Percentiles rank a stretch among this genome's conserved stretches.
Evolutionary conservation across 73 alveolate species (phyloP).

Genomic region (Paramecium sonneborni): DNA sequence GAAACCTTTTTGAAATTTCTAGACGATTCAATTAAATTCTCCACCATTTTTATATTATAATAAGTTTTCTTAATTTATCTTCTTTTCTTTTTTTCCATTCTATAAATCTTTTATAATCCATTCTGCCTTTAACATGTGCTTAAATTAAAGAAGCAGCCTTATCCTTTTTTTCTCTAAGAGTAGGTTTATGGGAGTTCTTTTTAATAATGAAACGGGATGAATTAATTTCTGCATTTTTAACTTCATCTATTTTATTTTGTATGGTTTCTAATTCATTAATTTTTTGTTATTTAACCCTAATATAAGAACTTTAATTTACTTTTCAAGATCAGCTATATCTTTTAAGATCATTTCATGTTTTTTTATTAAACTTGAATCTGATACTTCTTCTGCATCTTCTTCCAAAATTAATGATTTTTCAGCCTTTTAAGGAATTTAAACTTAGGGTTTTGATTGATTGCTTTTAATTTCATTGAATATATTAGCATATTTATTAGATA

Average conservation of each 20-base stretch:
- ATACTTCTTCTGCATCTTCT: neutral
- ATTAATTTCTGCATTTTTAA: neutral
- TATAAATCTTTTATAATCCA: neutral
- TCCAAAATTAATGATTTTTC: neutral
- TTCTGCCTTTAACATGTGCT: neutral
- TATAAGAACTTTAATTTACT: neutral
- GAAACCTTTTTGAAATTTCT: neutral
- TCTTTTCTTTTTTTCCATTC: conserved; percentile 9
- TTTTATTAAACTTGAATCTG: neutral
- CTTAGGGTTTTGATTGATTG: neutral
- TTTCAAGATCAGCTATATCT: neutral
- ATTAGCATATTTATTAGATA: neutral
- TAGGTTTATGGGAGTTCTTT: neutral
- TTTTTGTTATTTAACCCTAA: neutral
- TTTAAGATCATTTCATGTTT: neutral
- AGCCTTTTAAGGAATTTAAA: neutral
- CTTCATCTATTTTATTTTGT: neutral
- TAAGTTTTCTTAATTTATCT: neutral
- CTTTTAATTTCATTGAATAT: neutral
- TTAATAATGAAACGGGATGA: neutral
- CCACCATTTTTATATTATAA: neutral
- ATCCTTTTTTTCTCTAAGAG: neutral
- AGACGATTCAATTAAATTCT: neutral
- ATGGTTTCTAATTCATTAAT: neutral
- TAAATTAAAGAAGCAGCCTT: neutral